Conservation (phyloP, 2,329 filamentous ascomycete species). For the Neofusicoccum parvum region DNA sequence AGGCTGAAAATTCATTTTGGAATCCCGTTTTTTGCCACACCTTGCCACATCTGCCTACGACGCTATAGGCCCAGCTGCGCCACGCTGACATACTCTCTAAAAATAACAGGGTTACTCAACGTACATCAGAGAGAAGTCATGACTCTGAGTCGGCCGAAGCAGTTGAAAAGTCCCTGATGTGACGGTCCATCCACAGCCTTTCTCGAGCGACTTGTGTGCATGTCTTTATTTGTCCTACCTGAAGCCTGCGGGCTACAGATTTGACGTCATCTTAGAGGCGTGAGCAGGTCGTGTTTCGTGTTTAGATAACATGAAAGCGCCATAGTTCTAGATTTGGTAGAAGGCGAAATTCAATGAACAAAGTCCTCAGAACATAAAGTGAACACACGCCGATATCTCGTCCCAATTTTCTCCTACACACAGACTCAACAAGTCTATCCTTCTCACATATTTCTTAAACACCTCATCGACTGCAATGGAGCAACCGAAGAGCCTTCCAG, state of each 20-base stretch:
- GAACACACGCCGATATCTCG: no score
- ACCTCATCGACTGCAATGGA: neutral
- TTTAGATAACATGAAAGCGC: no score
- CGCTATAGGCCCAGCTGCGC: neutral
- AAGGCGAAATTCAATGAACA: no score
- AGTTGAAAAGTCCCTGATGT: neutral
- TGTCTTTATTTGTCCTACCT: no score
- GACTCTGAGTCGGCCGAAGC: neutral
- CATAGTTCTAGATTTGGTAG: no score
- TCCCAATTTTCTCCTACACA: neutral
- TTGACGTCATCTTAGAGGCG: no score
- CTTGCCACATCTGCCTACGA: neutral
- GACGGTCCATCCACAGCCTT: no score
- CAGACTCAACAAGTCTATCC: no score
- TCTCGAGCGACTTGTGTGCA: no score
- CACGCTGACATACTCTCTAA: neutral
- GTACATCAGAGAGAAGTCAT: neutral
- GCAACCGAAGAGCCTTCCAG: neutral
- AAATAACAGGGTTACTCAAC: neutral
- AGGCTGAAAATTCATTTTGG: neutral
- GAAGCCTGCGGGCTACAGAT: no score
- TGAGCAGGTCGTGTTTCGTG: no score
- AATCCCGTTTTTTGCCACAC: constrained; percentile 11
- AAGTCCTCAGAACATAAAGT: no score
- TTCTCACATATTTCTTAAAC: neutral